Percentiles rank a stretch among this genome's conserved stretches.
phyloP scores from a whole-genome alignment of 441 rosid genomes.

The Erodium chrysanthum region DNA sequence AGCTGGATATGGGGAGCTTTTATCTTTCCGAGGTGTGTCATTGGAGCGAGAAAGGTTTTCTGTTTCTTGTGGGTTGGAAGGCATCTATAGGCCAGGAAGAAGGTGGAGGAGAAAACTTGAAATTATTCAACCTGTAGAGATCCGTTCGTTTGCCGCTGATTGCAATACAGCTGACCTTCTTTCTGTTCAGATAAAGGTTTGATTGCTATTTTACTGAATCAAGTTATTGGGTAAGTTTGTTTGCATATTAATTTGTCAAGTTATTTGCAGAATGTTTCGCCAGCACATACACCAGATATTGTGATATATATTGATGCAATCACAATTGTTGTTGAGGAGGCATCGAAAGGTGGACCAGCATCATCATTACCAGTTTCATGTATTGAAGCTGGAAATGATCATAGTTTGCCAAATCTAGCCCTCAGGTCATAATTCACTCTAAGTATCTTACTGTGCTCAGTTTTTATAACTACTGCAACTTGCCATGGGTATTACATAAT shows the following conservation, averaged over 20 bases:
- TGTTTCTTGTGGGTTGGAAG: slow-evolving; percentile 90
- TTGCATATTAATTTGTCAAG: background rate
- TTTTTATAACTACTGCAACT: background rate
- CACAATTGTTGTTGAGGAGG: slow-evolving; percentile 75
- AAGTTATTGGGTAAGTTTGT: background rate
- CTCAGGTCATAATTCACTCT: slow-evolving; percentile 53
- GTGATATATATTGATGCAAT: slow-evolving; percentile 77
- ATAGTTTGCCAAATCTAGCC: slow-evolving; percentile 74
- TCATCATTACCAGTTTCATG: slow-evolving; percentile 78
- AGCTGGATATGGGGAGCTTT: slow-evolving; percentile 48
- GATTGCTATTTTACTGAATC: background rate
- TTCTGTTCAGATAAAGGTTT: slow-evolving; percentile 89
- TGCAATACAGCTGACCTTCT: slow-evolving; percentile 95
- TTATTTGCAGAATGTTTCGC: slow-evolving; percentile 73
- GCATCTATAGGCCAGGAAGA: slow-evolving; percentile 84
- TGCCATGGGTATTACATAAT: background rate
- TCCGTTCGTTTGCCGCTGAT: slow-evolving; percentile 73
- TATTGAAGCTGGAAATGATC: slow-evolving; percentile 82
- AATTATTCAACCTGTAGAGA: slow-evolving; percentile 83
- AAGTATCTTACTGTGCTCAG: slow-evolving; percentile 16
- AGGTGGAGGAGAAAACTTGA: slow-evolving; percentile 93
- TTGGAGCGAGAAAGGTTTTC: slow-evolving; percentile 85
- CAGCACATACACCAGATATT: slow-evolving; percentile 55
- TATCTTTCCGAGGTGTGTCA: slow-evolving; percentile 83
- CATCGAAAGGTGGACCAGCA: slow-evolving; percentile 57